A percentile compares a stretch with the other conserved stretches of the same genome.
Evolutionary conservation across 2,329 filamentous ascomycete species (phyloP).

Genomic region (Claviceps purpurea): DNA sequence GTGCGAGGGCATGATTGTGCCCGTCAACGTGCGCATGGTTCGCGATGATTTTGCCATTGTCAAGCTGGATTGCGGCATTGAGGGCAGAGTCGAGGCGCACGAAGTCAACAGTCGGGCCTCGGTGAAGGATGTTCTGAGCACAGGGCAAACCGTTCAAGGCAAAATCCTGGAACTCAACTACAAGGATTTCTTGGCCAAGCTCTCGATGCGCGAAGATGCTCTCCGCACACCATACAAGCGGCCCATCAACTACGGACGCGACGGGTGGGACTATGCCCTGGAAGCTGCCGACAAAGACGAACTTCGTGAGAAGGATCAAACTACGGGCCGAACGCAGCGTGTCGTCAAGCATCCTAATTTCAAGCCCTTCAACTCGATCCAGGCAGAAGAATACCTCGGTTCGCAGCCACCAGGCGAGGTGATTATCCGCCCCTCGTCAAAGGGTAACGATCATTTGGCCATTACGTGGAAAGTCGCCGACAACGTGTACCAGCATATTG

Average conservation of each 20-base stretch:
- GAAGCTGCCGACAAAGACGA: conserved; percentile 75
- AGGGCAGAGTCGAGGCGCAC: conserved; percentile 71
- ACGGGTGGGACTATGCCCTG: conserved; percentile 76
- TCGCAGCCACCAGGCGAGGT: conserved; percentile 78
- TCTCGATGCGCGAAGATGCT: conserved; percentile 73
- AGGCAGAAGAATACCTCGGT: conserved; percentile 87
- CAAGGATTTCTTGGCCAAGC: conserved; percentile 68
- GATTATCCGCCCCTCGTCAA: conserved; percentile 89
- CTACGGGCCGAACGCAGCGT: conserved; percentile 72
- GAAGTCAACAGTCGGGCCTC: conserved; percentile 66
- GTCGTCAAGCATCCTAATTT: conserved; percentile 98
- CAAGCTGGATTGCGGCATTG: conserved; percentile 86
- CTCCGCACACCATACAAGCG: conserved; percentile 60
- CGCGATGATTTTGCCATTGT: conserved; percentile 89
- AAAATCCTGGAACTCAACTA: conserved; percentile 82
- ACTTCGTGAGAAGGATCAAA: conserved; percentile 73
- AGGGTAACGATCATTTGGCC: conserved; percentile 87
- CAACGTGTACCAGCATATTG: conserved; percentile 92
- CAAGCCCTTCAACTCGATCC: conserved; percentile 78
- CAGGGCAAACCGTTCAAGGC: conserved; percentile 74
- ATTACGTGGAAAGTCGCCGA: conserved; percentile 98
- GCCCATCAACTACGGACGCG: conserved; percentile 56
- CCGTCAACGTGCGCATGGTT: conserved; percentile 75
- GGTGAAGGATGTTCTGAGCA: conserved; percentile 59
- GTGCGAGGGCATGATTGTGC: conserved; percentile 80